Base-by-base conservation (phyloP, 2,329 filamentous ascomycete species). In the Microdochium paspali region DNA sequence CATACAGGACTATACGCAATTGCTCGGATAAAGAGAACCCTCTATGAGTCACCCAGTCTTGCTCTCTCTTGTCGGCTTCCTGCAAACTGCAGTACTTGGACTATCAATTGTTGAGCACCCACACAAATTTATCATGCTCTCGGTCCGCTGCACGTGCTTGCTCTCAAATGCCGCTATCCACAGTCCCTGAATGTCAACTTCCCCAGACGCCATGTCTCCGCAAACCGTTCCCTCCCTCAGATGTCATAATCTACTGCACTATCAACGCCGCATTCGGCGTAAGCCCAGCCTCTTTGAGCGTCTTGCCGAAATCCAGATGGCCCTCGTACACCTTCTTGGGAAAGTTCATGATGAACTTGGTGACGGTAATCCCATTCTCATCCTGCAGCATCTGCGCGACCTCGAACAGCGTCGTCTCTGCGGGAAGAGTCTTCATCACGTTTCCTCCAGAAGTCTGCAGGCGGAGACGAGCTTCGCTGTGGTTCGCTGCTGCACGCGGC, bases 401-500 rank as follows among this genome's bases (percentile, higher is more conserved):
- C 68, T 98, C 91, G 58, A 95, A 95, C 10, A 98, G 70, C 0
- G 93, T 97, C 3, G 90, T 94, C 49, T 94, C 88, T 5, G 87
- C 90, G 0, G 89, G 84, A 53, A 95, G 82, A 0, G 86, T 91
- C 76, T 95, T 97, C 69, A 85, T 82, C 47, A 96, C 71, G 51
- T 86, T 90, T 13, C 89, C 88, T 18, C 70, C 72, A 1, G 80
- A 63, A 0, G 85, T 90, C 66, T 95, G 90, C 35, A 98, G 70
- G 50, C 90, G 77, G 51, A 98, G 68, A 24, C 93, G 79, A 12
- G 90, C 82, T 63, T 95, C 89, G 20, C 76, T 88, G 63, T 93
- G 87, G 46, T 84, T 80, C 4, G 80, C 78, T 45, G 84, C 79
- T 7, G 83, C 76, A 57, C 85, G 87, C 47, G 63, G 68, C 48